Evolutionary conservation across 177 flowering plant genomes (phyloP).

Genomic region (Vitis hybrid): DNA sequence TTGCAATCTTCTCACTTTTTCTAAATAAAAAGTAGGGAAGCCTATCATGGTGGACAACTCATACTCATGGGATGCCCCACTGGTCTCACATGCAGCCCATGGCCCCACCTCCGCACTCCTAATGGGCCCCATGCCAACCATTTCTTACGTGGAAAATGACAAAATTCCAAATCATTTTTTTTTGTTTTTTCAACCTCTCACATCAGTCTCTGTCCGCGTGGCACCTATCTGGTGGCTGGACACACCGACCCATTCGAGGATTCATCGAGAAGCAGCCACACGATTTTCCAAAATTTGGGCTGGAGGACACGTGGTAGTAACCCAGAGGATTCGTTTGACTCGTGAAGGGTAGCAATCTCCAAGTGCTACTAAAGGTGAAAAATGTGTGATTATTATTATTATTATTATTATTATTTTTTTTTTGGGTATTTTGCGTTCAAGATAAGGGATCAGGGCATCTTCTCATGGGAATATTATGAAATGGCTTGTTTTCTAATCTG

Average conservation of each 20-base stretch:
- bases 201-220: neutral
- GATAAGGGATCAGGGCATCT: slow-evolving; percentile 7
- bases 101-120: neutral
- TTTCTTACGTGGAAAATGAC: neutral
- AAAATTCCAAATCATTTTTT: neutral
- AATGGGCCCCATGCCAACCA: slow-evolving; percentile 1
- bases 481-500: neutral
- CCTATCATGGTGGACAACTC: slow-evolving; percentile 24
- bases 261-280: neutral
- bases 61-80: neutral
- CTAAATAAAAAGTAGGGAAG: neutral
- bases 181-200: neutral
- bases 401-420: too few relatives aligned
- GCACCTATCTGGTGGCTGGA: neutral
- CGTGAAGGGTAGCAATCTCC: neutral
- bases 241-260: neutral
- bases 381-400: too few relatives aligned
- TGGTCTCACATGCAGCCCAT: slow-evolving; percentile 14
- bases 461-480: slow-evolving; percentile 14
- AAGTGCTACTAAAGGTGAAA: neutral
- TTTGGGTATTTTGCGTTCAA: neutral
- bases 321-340: neutral
- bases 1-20: neutral
- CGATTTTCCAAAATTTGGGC: neutral
- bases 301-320: neutral